A percentile compares a stretch with the other conserved stretches of the same genome.
Evolutionary conservation across 2,329 filamentous ascomycete genomes (phyloP).

Genomic region (Ophiostoma australiae): DNA sequence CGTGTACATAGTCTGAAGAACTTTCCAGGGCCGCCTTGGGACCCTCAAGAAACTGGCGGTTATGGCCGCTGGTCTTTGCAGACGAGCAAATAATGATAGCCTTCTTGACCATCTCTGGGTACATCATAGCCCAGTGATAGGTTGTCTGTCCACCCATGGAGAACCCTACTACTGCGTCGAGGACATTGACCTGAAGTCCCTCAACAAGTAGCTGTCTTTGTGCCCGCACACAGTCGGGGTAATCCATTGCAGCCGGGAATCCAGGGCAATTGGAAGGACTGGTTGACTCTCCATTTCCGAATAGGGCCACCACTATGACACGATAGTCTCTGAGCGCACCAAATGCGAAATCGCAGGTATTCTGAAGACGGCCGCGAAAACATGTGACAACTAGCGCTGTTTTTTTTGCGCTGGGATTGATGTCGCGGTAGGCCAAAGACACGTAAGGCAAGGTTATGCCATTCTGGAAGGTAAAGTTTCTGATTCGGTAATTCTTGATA

Average conservation of each 20-base stretch:
- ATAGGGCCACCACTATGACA: slow-evolving; percentile 47
- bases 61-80: slow-evolving; percentile 48
- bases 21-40: slow-evolving; percentile 45
- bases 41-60: slow-evolving; percentile 52
- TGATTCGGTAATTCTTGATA: slow-evolving; percentile 11
- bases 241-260: slow-evolving; percentile 41
- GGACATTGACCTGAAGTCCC: slow-evolving; percentile 39
- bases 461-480: slow-evolving; percentile 19
- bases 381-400: slow-evolving; percentile 24
- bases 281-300: slow-evolving; percentile 51
- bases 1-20: slow-evolving; percentile 35
- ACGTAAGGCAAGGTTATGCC: slow-evolving; percentile 23
- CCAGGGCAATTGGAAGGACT: slow-evolving; percentile 46
- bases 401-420: slow-evolving; percentile 13
- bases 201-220: slow-evolving; percentile 42
- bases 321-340: slow-evolving; percentile 38
- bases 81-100: slow-evolving; percentile 48
- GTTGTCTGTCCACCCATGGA: slow-evolving; percentile 53
- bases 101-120: slow-evolving; percentile 44
- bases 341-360: slow-evolving; percentile 17
- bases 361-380: slow-evolving; percentile 24
- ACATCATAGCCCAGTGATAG: slow-evolving; percentile 49
- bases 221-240: slow-evolving; percentile 49
- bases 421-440: slow-evolving; percentile 24
- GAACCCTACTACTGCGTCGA: slow-evolving; percentile 50